Evolutionary conservation across 345 rosid species (phyloP), one percentile per base, ranked within the genome.

Genomic region (Salix udensis): DNA sequence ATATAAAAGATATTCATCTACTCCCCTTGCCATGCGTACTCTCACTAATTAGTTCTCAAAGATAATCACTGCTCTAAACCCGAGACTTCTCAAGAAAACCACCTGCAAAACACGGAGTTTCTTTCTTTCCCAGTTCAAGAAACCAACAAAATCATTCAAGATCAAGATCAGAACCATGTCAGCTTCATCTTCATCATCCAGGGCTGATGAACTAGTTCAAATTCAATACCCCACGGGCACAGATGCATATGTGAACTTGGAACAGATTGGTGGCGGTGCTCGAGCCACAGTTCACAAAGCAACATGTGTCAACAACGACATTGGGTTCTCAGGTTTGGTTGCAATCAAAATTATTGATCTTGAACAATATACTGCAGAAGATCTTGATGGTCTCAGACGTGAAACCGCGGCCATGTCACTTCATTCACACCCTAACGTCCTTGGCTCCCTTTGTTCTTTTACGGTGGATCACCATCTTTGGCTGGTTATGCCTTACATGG

Each of bases 401-500:
- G 96, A 92, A 84, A 86, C 84, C 85, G 92, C 90, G 84, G 92
- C 88, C 28, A 85, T 92, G 89, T 86, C 92, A 61, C 92, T 94
- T 37, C 88, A 90, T 40, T 90, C 95, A 24, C 98, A 92, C 79
- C 94, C 91, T 1, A 94, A 92, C 42, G 84, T 92, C 76, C 94
- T 94, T 72, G 85, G 83, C 24, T 93, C 97, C 40, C 91, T 86
- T 77, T 92, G 97, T 55, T 92, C 97, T 19, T 94, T 91, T 90
- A 86, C 86, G 2, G 97, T 88, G 13, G 95, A 81, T 74, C 87
- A 82, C 39, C 84, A 85, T 62, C 93, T 94, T 55, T 92, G 98
- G 97, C 94, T 94, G 30, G 94, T 94, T 50, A 94, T 92, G 98
- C 97, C 97, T 0, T 94, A 91, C 85, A 92, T 94, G 97, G 89